Evolutionary conservation across 78 protist species (phyloP), one percentile per base, ranked within the genome.

Genomic region (Anaeramoeba ignava): DNA sequence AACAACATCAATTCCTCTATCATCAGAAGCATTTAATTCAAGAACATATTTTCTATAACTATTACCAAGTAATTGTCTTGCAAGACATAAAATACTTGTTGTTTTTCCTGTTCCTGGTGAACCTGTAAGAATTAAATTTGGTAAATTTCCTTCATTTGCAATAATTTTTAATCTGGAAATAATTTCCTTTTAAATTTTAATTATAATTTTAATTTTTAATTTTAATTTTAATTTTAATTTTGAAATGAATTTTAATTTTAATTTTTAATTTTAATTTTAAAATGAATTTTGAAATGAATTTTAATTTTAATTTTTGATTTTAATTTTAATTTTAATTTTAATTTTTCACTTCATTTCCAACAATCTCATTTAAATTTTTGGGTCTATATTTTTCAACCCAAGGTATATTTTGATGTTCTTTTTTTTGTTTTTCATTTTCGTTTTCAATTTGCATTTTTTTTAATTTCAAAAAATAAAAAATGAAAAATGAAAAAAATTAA

Each of bases 1-100:
- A 17, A 98, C 99, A 0, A 96, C 98, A 34, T 96, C 98, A 39
- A 98, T 95, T 8, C 99, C 99, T 0, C 98, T 88, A n/a, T 96
- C 97, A 40, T 96, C 97, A 0, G 96, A 93, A 0, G 98, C 97
- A 78, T 96, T 96, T 39, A 94, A 86, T 81, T 95, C 98, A 0
- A 94, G 82, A 38, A 95, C 98, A 0, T 91, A 81, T 0, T 92
- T 93, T 27, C 85, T 85, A 81, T 36, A 78, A 33, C 87, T 40
- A 0, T 88, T 87, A 0, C 97, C 98, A 1, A 96, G 89, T 34
- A 97, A 73, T 33, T 83, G 84, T 0, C 91, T 88, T 3, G 99
- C 96, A 3, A 97, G 89, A 38, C 96, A 93, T 3, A 90, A 82
- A 1, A 97, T 87, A 78, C 90, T 54, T 0, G 97, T 95, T 36